These are phyloP conservation scores for Aspergillus fumigatiaffinis DNA, from an alignment of 2,329 filamentous ascomycete genomes.

Conservation along the genomic window DNA sequence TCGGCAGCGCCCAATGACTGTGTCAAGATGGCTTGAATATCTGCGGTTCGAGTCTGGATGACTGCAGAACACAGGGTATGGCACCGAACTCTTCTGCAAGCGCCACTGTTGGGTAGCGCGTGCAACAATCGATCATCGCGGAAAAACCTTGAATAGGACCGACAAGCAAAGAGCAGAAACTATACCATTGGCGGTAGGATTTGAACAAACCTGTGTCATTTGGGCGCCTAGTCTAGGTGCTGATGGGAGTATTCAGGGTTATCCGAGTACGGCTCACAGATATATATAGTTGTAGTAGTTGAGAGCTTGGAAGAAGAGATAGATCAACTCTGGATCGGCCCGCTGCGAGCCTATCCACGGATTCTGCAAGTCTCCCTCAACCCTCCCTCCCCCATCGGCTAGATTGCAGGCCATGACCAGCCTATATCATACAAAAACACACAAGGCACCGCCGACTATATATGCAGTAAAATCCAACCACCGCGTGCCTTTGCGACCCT, in stretches of 20 bases:
- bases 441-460: background rate
- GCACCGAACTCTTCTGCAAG: background rate
- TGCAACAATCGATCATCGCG: background rate
- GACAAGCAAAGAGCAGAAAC: background rate
- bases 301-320: background rate
- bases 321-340: constrained; percentile 2
- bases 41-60: background rate
- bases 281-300: too few relatives aligned
- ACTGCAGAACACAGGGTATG: too few relatives aligned
- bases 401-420: background rate
- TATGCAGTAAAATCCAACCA: background rate
- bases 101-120: too few relatives aligned
- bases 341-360: constrained; percentile 2
- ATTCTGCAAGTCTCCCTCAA: background rate
- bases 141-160: background rate
- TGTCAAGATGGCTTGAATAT: background rate
- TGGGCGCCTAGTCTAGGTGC: too few relatives aligned
- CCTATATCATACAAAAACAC: background rate
- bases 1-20: background rate
- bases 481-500: background rate
- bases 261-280: too few relatives aligned
- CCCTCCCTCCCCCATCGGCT: background rate
- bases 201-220: background rate
- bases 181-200: background rate
- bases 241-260: too few relatives aligned